phyloP scores from a whole-genome alignment of 2,329 filamentous ascomycete species.

The Leptosphaerulina australis region DNA sequence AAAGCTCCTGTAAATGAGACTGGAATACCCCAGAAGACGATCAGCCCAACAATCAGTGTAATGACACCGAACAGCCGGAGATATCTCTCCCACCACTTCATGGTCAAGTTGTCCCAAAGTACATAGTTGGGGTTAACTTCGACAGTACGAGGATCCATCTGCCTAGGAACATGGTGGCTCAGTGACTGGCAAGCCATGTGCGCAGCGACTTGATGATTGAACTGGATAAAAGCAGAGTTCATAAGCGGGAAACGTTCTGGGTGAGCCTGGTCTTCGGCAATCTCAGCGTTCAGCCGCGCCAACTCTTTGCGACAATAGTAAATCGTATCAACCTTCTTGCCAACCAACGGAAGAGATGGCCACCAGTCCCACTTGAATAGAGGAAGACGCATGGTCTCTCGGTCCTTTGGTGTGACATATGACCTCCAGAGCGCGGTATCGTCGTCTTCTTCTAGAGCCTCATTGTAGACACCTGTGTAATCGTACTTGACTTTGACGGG shows the following conservation, averaged over 20 bases:
- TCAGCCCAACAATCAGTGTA: conserved; percentile 71
- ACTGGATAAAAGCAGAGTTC: conserved; percentile 98
- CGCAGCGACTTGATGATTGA: conserved; percentile 95
- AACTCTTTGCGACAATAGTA: conserved; percentile 87
- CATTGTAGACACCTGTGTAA: conserved; percentile 38
- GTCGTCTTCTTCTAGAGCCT: conserved; percentile 39
- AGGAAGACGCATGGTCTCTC: conserved; percentile 82
- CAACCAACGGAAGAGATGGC: conserved; percentile 76
- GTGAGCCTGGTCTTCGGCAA: conserved; percentile 85
- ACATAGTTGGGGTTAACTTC: conserved; percentile 94
- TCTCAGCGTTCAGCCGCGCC: conserved; percentile 86
- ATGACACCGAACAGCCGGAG: conserved; percentile 71
- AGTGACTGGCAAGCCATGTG: conserved; percentile 97
- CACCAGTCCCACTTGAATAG: conserved; percentile 66
- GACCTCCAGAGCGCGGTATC: conserved; percentile 72
- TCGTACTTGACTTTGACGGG: conserved; percentile 41
- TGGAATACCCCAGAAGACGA: conserved; percentile 88
- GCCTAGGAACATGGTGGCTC: conserved; percentile 86
- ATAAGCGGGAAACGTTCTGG: conserved; percentile 87
- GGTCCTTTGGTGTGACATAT: conserved; percentile 79
- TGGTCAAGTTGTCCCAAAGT: conserved; percentile 96
- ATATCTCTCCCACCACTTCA: conserved; percentile 92
- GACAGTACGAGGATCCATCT: conserved; percentile 91
- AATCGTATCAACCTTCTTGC: conserved; percentile 93
- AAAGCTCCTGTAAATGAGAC: conserved; percentile 86